Base-by-base conservation (phyloP, 2,329 filamentous ascomycete genomes). In the Septoria petroselini region DNA sequence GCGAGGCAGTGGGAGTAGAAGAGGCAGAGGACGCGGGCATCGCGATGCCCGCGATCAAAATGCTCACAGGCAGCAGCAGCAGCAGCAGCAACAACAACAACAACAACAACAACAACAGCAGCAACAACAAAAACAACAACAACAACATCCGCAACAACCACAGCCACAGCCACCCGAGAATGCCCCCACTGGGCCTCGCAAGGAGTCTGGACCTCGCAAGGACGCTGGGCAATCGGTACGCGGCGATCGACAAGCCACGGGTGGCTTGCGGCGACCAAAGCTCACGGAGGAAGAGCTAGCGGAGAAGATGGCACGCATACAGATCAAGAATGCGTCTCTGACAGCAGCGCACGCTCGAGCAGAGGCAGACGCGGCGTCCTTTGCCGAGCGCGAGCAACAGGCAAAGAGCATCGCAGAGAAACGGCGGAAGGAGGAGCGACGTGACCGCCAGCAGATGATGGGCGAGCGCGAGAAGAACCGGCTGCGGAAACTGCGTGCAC, bases 361-460 rank as follows among this genome's bases (percentile, higher is more conserved):
- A n/a, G 80, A 85, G 69, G 81, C 81, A n/a, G 83, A 86, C 57
- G 76, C 79, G 46, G 81, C 81, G 2, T 78, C 76, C 0, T 85
- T 84, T 63, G 75, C 81, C 34, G 76, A 82, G 50, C 75, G 82
- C n/a, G 83, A 86, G 62, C 77, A 78, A 27, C 69, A 80, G 7
- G 77, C 80, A 0, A 75, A 76, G 17, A 73, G 76, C 57, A 76
- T 80, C 39, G 65, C 68, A 12, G 63, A 66, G 8, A 67, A 71
- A 57, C 63, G 65, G 48, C 70, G 77, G 48, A 74, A 75, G 43
- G 71, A 69, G 21, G 76, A 83, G 58, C 65, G 73, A 21, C 65
- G 70, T 48, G 76, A 81, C 51, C 67, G 80, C 27, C 76, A 76
- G 51, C 74, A 76, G 46, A 82, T 84, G 80, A 80, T 82, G 66